Conservation (phyloP, 2,329 filamentous ascomycete genomes). For the Penicillium sp. region DNA sequence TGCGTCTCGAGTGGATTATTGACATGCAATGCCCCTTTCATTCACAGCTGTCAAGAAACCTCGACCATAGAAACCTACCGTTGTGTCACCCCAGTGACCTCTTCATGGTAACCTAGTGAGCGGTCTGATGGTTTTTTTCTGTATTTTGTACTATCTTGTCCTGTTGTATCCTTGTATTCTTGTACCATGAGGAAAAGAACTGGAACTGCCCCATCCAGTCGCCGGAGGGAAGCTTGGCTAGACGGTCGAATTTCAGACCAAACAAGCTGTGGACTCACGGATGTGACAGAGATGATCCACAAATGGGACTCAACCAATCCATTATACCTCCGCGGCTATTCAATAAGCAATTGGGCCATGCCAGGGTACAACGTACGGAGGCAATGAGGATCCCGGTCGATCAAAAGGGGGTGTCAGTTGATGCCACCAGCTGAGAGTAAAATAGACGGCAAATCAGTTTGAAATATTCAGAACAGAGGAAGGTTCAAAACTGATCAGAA, state of each 20-base stretch:
- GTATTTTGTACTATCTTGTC: background rate
- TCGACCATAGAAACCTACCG: background rate
- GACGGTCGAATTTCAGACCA: background rate
- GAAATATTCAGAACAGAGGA: background rate
- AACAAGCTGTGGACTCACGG: background rate
- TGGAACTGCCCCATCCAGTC: conserved; percentile 7
- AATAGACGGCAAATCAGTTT: background rate
- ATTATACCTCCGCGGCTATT: conserved; percentile 5
- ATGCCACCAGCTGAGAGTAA: background rate
- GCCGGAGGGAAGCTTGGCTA: background rate
- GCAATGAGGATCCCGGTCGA: background rate
- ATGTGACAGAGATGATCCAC: conserved; percentile 3
- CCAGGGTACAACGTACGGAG: background rate
- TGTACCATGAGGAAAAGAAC: background rate
- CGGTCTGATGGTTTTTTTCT: background rate
- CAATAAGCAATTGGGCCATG: conserved; percentile 9
- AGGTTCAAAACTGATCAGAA: too few species aligned
- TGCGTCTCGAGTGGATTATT: background rate
- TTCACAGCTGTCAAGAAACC: background rate
- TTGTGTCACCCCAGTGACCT: background rate
- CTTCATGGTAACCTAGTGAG: background rate
- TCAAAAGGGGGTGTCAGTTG: background rate
- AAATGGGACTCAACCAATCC: background rate
- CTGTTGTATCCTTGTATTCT: background rate
- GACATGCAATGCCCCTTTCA: background rate